Evolutionary conservation across 2,329 filamentous ascomycete genomes (phyloP).

Genomic region (Nakataea oryzae): DNA sequence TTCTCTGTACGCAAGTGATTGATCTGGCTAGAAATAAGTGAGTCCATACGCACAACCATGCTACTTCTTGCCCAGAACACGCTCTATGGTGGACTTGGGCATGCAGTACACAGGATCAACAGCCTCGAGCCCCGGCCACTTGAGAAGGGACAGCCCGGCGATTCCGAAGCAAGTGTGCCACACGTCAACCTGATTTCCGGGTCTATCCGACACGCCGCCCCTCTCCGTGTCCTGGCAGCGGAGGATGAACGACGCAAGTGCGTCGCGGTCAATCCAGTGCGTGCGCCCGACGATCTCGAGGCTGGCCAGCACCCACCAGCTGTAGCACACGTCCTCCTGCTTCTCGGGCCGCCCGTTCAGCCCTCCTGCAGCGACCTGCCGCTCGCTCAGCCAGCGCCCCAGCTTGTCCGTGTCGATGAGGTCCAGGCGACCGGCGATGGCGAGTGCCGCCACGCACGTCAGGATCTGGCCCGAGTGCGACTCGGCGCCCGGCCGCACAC

Average conservation of each 20-base stretch:
- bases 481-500: slow-evolving; percentile 79
- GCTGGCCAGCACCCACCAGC: slow-evolving; percentile 96
- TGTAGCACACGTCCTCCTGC: slow-evolving; percentile 93
- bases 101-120: slow-evolving; percentile 86
- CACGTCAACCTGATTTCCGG: slow-evolving; percentile 92
- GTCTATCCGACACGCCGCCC: slow-evolving; percentile 82
- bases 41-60: background rate
- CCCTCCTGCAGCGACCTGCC: slow-evolving; percentile 78
- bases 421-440: slow-evolving; percentile 74
- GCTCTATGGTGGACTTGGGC: slow-evolving; percentile 56
- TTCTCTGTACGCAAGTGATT: background rate
- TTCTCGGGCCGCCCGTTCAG: slow-evolving; percentile 94
- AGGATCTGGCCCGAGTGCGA: slow-evolving; percentile 94
- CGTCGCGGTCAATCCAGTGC: slow-evolving; percentile 86
- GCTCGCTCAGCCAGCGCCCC: slow-evolving; percentile 84
- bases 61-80: slow-evolving; percentile 35
- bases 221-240: slow-evolving; percentile 75
- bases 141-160: slow-evolving; percentile 76
- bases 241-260: slow-evolving; percentile 73
- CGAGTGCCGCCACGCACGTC: slow-evolving; percentile 79
- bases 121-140: slow-evolving; percentile 63
- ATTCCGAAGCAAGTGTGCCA: slow-evolving; percentile 91
- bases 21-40: background rate
- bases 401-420: slow-evolving; percentile 74
- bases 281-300: slow-evolving; percentile 77